Base-by-base conservation (phyloP, 164 flowering plant species). In the Platanus orientalis region DNA sequence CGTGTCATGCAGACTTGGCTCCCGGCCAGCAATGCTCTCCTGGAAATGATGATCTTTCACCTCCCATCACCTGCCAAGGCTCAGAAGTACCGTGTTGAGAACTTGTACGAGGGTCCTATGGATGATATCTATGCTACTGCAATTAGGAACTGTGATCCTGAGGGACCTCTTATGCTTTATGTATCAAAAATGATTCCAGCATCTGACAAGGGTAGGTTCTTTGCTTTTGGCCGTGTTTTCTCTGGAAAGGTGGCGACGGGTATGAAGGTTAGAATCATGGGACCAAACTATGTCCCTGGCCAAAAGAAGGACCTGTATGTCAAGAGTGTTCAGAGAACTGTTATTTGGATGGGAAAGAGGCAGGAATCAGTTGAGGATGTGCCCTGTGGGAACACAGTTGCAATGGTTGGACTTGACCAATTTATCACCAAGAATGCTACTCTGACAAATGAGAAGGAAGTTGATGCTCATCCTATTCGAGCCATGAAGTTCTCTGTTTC, bases 151-250 rank as follows among this genome's bases (percentile, higher is more conserved):
- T 73, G 73, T 69, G 77, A 73, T 29, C 77, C 77, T 32, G 68
- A 73, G 9, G 73, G 77, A 2, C 77, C 77, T 19, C 71, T 73
- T 9, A 73, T 73, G 77, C 68, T 73, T 11, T 73, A 73, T 58
- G 77, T 73, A 14, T 73, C 71, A 17, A 73, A 69, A 73, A 73
- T 73, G 77, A 73, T 73, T 70, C 77, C 77, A 7, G 77, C 77
- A 25, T 69, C 77, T 20, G 77, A 73, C 53, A 73, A 73, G 42
- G 77, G 77, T 47, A 50, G 77, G 27, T 73, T 73, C 60, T 73
- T 73, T 69, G 73, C 77, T 49, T 69, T 73, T 53, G 77, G 73
- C 13, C 73, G 77, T 65, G 73, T 73, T 1, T 73, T 69, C n/a
- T 36, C 76, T 58, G 76, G 76, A 13, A 73, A 47, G 67, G 67